phyloP scores from a whole-genome alignment of 106 monocot genomes.

The Dendrobium chrysotoxum region DNA sequence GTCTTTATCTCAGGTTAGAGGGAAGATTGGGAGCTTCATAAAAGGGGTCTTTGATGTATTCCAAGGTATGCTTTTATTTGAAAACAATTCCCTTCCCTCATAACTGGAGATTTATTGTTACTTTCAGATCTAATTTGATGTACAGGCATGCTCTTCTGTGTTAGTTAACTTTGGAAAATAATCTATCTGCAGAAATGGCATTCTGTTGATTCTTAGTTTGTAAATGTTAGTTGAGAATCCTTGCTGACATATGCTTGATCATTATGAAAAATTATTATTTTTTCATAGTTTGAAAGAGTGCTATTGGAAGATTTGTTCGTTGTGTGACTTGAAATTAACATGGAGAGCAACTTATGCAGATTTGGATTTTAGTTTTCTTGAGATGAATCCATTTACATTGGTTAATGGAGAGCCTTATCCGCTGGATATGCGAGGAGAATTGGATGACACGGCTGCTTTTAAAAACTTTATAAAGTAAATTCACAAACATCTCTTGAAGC shows the following conservation, averaged over 20 bases:
- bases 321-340: conserved; percentile 1
- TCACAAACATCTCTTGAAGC: background rate
- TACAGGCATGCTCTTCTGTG: background rate
- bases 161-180: background rate
- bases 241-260: background rate
- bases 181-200: background rate
- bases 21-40: conserved; percentile 88
- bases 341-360: conserved; percentile 25
- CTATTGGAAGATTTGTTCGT: conserved; percentile 1
- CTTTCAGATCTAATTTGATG: background rate
- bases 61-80: conserved; percentile 53
- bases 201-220: background rate
- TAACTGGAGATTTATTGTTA: background rate
- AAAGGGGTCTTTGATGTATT: conserved; percentile 86
- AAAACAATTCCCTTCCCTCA: background rate
- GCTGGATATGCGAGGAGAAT: conserved; percentile 96
- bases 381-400: conserved; percentile 98
- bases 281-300: background rate
- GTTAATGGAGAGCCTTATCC: conserved; percentile 94
- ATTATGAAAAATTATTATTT: background rate
- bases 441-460: conserved; percentile 99
- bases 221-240: background rate
- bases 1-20: conserved; percentile 46
- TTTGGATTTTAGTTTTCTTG: conserved; percentile 91
- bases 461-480: conserved; percentile 94